Evolutionary conservation across 2,329 filamentous ascomycete species (phyloP), one percentile per base, ranked within the genome.

Genomic region (Claviceps monticola): DNA sequence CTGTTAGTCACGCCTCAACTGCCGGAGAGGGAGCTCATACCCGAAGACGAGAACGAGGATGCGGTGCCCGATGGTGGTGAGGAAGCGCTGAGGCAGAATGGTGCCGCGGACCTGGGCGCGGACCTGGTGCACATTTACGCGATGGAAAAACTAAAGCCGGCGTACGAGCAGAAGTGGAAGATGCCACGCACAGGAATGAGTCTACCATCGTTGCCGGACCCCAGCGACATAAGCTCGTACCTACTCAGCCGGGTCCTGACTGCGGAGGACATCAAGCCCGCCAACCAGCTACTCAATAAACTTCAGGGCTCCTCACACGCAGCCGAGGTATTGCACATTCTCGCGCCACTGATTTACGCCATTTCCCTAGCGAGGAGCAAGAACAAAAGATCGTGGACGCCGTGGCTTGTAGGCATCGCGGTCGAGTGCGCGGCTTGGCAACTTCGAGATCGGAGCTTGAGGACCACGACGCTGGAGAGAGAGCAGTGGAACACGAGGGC

Each of bases 101-200:
- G 82, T 36, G 75, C 69, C 71, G 48, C 56, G 61, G 14, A 61
- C 62, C 29, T 71, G 69, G 51, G 42, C 45, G 61, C 70, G 51
- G 71, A 69, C 51, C 60, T 71, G 43, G 67, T 72, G 59, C 70
- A 72, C 36, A 69, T 58, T 43, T 56, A 46, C 3, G 54, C 36
- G 7, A 51, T 54, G 52, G 50, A 54, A 34, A 48, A 42, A 7
- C 36, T 21, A 44, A 63, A 60, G 56, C 58, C 64, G 19, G 61
- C 71, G 5, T 69, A 76, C 55, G 71, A 74, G 51, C 75, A 73
- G 56, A 82, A 82, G 57, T 97, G 91, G 86, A 79, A 78, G 14
- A 97, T 98, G 91, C 91, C 91, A n/a, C 78, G 93, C 54, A 98
- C 93, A 0, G 88, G 89, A 38, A 76, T 95, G 59, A 86, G 82